Percentiles rank a stretch among this genome's conserved stretches.
phyloP scores from a whole-genome alignment of 495 filamentous ascomycete genomes.

The Lasiosphaeria hispida region DNA sequence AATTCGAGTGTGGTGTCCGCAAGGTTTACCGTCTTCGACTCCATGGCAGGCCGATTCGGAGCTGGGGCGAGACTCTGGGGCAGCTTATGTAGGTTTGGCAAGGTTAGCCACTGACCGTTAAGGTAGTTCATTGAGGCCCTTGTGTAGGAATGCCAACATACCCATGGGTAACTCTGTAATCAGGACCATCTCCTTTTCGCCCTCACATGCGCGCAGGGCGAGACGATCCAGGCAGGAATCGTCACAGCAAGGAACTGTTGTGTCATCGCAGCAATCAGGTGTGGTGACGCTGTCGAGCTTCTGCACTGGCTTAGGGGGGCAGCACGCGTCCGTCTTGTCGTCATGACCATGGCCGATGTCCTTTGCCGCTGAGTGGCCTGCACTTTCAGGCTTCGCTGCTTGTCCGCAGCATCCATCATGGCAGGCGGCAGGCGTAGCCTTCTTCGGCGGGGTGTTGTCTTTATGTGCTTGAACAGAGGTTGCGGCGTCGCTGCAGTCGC shows the following conservation, averaged over 20 bases:
- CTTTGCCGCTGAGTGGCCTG: not conserved
- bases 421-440: not conserved
- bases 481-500: no score
- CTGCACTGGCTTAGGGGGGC: conserved; percentile 13
- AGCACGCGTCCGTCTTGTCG: conserved; percentile 19
- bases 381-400: no score
- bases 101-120: not conserved
- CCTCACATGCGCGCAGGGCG: conserved; percentile 39
- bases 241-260: conserved; percentile 34
- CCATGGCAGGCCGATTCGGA: conserved; percentile 17
- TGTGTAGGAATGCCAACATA: not conserved
- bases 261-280: conserved; percentile 37
- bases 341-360: not conserved
- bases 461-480: no score
- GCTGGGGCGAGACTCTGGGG: conserved; percentile 13
- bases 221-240: conserved; percentile 48
- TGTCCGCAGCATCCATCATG: no score
- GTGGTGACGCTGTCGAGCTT: not conserved
- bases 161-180: not conserved
- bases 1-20: conserved; percentile 31
- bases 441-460: not conserved
- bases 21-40: conserved; percentile 24
- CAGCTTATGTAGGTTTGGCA: not conserved
- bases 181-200: conserved; percentile 12
- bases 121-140: not conserved